These are phyloP conservation scores for Penicillium brevicompactum DNA, from an alignment of 2,329 filamentous ascomycete genomes.

Conservation along the genomic window DNA sequence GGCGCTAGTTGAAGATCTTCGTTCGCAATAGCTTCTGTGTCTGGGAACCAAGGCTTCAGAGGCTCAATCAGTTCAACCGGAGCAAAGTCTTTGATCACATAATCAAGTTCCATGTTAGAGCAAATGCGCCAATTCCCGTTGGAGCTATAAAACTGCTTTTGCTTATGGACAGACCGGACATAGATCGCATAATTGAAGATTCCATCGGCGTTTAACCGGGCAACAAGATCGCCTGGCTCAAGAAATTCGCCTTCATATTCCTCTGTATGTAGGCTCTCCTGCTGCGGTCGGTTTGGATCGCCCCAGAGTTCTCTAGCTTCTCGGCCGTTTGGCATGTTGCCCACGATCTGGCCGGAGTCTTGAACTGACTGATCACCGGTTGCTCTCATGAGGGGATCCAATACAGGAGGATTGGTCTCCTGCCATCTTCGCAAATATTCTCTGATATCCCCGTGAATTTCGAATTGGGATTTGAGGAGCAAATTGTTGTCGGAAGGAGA, in stretches of 20 bases:
- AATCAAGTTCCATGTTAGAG: conserved; percentile 45
- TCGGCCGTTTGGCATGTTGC: conserved; percentile 38
- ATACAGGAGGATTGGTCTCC: conserved; percentile 27
- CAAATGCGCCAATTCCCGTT: conserved; percentile 48
- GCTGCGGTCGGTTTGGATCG: conserved; percentile 23
- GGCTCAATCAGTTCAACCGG: conserved; percentile 47
- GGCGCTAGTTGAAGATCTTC: conserved; percentile 36
- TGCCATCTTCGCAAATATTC: conserved; percentile 47
- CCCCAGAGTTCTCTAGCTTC: conserved; percentile 33
- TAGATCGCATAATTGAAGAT: conserved; percentile 42
- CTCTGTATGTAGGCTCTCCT: conserved; percentile 30
- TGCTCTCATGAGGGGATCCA: conserved; percentile 34
- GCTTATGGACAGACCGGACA: conserved; percentile 42
- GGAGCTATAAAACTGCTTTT: conserved; percentile 47
- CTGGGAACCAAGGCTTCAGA: conserved; percentile 55
- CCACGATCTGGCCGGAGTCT: conserved; percentile 22
- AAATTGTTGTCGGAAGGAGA: conserved; percentile 23
- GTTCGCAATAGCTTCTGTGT: conserved; percentile 26
- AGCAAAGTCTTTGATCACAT: conserved; percentile 53
- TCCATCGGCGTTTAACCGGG: conserved; percentile 31
- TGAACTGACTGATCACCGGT: conserved; percentile 16
- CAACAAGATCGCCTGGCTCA: conserved; percentile 45
- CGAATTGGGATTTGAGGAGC: conserved; percentile 36
- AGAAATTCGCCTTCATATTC: conserved; percentile 40
- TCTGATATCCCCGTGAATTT: conserved; percentile 41